Conservation (phyloP, 768 basidiomycete species). For the Tylopilus plumbeoviolaceoides region DNA sequence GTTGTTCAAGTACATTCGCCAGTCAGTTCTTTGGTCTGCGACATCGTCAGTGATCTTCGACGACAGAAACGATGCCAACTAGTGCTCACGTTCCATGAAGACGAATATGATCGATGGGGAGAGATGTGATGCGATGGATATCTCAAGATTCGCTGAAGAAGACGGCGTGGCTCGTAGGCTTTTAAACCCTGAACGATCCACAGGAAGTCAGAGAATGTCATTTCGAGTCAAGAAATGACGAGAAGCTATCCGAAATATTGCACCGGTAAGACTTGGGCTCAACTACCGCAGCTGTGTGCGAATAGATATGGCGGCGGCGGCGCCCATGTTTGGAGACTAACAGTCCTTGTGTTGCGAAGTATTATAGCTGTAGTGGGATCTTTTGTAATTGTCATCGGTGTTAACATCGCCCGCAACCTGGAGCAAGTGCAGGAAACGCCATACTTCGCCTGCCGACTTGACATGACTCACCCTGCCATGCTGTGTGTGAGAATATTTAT, state of each 20-base stretch:
- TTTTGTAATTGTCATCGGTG: conserved; percentile 20
- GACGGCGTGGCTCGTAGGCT: conserved; percentile 1
- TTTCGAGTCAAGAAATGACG: conserved; percentile 24
- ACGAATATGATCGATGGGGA: neutral
- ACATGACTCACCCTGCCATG: conserved; percentile 14
- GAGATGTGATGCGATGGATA: conserved; percentile 1
- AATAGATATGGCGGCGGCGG: conserved; percentile 5
- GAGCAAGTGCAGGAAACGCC: conserved; percentile 21
- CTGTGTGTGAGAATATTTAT: conserved; percentile 29
- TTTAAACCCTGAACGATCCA: conserved; percentile 21
- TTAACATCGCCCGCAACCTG: conserved; percentile 16
- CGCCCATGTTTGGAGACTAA: conserved; percentile 17
- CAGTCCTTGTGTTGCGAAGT: conserved; percentile 1
- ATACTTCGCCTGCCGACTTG: conserved; percentile 21
- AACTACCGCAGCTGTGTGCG: conserved; percentile 18
- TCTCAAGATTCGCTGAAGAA: conserved; percentile 7
- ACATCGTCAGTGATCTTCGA: conserved; percentile 2
- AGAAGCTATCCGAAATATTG: conserved; percentile 6
- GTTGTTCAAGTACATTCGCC: conserved; percentile 30
- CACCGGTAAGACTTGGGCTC: conserved; percentile 9
- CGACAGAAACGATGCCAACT: neutral
- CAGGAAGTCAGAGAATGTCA: conserved; percentile 24
- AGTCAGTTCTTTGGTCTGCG: conserved; percentile 22
- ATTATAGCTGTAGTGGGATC: conserved; percentile 16
- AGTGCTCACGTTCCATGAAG: conserved; percentile 19